Percentiles rank a stretch among this genome's conserved stretches.
phyloP scores from a whole-genome alignment of 2,329 filamentous ascomycete genomes.

The Fusarium incarnatum region DNA sequence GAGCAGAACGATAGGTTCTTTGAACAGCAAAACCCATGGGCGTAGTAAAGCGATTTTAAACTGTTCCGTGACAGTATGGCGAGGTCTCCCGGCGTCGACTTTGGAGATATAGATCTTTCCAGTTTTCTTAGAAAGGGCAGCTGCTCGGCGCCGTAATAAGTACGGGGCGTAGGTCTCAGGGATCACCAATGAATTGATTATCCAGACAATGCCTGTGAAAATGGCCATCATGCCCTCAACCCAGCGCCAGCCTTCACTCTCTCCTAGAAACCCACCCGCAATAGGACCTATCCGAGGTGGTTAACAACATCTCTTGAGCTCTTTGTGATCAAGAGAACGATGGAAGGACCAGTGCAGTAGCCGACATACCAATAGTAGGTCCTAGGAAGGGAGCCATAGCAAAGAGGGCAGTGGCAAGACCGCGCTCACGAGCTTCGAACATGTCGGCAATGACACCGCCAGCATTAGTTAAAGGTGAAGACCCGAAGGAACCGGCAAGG shows the following conservation, averaged over 20 bases:
- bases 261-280: conserved; percentile 70
- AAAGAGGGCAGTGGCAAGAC: conserved; percentile 69
- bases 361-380: conserved; percentile 60
- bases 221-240: conserved; percentile 71
- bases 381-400: conserved; percentile 73
- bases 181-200: conserved; percentile 61
- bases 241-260: conserved; percentile 73
- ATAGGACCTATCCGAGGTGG: conserved; percentile 61
- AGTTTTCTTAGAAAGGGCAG: conserved; percentile 61
- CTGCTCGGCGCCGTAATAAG: conserved; percentile 65
- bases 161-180: conserved; percentile 72
- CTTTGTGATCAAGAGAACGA: too few species aligned
- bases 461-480: conserved; percentile 71
- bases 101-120: conserved; percentile 67
- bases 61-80: conserved; percentile 57
- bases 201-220: conserved; percentile 70
- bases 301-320: not conserved
- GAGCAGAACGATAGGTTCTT: conserved; percentile 74
- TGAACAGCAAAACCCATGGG: conserved; percentile 74
- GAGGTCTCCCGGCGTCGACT: conserved; percentile 58
- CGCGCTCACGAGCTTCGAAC: conserved; percentile 66
- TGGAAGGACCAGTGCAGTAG: too few species aligned
- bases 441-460: conserved; percentile 74
- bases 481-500: conserved; percentile 72
- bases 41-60: conserved; percentile 69